A percentile compares a stretch with the other conserved stretches of the same genome.
These are phyloP conservation scores for Boehmeria nivea DNA, from an alignment of 306 rosid species.

Conservation along the genomic window DNA sequence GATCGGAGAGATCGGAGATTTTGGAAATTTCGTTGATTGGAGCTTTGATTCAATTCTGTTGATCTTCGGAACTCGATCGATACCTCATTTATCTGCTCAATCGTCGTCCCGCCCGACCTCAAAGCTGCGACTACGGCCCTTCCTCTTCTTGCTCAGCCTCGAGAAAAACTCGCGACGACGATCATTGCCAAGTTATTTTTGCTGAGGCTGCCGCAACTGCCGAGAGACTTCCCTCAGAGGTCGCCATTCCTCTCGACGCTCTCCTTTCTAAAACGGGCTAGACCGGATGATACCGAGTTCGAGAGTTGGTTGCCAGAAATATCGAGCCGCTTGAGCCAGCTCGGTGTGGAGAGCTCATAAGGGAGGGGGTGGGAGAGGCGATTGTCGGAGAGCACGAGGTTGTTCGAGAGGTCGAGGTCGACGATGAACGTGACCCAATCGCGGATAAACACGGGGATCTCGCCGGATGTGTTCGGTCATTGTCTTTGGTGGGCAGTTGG, in stretches of 20 bases:
- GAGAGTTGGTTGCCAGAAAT: constrained; percentile 59
- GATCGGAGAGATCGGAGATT: no score
- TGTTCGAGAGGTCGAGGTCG: constrained; percentile 59
- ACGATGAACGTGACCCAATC: constrained; percentile 67
- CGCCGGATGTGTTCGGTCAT: no score
- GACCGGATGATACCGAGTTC: constrained; percentile 47
- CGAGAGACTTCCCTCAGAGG: constrained; percentile 72
- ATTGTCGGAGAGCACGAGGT: constrained; percentile 43
- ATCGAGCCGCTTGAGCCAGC: constrained; percentile 52
- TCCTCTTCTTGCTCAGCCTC: constrained; percentile 42
- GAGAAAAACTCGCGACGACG: constrained; percentile 80
- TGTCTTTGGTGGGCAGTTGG: no score
- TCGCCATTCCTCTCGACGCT: constrained; percentile 63
- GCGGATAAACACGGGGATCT: constrained; percentile 58
- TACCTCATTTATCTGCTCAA: constrained; percentile 87
- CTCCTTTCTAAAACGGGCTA: constrained; percentile 26
- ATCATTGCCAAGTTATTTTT: constrained; percentile 79
- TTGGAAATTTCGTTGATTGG: no score
- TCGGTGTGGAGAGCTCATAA: constrained; percentile 40
- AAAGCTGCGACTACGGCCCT: constrained; percentile 45
- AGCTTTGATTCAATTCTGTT: no score
- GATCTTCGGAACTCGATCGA: no score
- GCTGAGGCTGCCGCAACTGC: constrained; percentile 79
- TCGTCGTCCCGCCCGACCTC: constrained; percentile 35
- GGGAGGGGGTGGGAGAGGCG: constrained; percentile 58